Percentiles rank a stretch among this genome's conserved stretches.
Conservation (phyloP, 495 filamentous ascomycete genomes). For the Amorphotheca resinae region DNA sequence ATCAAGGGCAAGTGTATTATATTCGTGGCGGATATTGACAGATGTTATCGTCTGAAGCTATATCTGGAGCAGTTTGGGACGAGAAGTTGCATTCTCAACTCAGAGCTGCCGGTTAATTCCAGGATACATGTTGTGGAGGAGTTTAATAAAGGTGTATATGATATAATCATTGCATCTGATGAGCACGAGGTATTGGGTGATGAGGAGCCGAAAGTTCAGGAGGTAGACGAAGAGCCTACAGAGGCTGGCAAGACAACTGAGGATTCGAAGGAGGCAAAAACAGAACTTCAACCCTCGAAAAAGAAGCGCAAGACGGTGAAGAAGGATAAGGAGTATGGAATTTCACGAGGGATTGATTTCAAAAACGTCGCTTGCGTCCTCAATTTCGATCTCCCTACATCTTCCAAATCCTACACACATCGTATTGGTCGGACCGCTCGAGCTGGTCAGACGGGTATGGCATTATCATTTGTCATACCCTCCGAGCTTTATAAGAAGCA, state of each 20-base stretch:
- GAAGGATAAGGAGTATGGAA: slow-evolving; percentile 74
- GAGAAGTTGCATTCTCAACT: slow-evolving; percentile 87
- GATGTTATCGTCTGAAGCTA: slow-evolving; percentile 87
- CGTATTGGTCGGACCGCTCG: slow-evolving; percentile 89
- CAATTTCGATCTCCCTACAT: slow-evolving; percentile 89
- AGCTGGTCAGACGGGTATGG: slow-evolving; percentile 82
- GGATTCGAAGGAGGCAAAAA: slow-evolving; percentile 17
- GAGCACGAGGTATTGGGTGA: slow-evolving; percentile 76
- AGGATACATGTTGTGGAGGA: slow-evolving; percentile 90
- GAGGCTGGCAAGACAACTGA: slow-evolving; percentile 2
- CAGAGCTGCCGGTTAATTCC: slow-evolving; percentile 85
- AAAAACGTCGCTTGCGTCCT: slow-evolving; percentile 86
- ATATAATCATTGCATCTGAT: slow-evolving; percentile 93
- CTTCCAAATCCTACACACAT: slow-evolving; percentile 87
- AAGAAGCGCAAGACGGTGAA: slow-evolving; percentile 51
- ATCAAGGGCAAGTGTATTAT: slow-evolving; percentile 92
- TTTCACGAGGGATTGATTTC: slow-evolving; percentile 94
- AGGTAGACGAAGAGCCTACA: slow-evolving; percentile 8
- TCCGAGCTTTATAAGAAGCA: slow-evolving; percentile 72
- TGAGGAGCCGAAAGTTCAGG: slow-evolving; percentile 28
- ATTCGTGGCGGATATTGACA: slow-evolving; percentile 87
- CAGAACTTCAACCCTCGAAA: slow-evolving; percentile 20
- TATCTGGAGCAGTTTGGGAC: slow-evolving; percentile 96
- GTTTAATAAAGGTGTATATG: slow-evolving; percentile 92
- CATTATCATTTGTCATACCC: slow-evolving; percentile 87